Base-by-base conservation (phyloP, 306 rosid genomes). In the Sophora flavescens region DNA sequence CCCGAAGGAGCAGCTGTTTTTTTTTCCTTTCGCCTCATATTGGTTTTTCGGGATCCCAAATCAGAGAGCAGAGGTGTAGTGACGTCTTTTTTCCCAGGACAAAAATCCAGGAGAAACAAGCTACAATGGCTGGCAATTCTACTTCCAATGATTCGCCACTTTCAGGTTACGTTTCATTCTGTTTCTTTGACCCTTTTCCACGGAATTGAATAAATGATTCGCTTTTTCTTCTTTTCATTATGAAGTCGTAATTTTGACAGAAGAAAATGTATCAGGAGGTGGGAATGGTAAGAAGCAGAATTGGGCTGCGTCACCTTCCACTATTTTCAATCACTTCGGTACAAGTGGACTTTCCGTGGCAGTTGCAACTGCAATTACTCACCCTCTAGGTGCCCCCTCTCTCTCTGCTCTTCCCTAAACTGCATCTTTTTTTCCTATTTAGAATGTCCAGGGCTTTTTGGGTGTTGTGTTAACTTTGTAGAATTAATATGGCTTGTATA, bases 311-410 rank as follows among this genome's bases (percentile, higher is more conserved):
- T 90, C 97, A 28, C 88, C 93, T 39, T 82, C 97, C 15, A 66
- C 79, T 42, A 68, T 84, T 79, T 87, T 83, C 72, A 77, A 82
- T 78, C 97, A 92, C 81, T 92, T 95, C 68, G 96, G 86, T 10
- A 83, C 93, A 17, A 90, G 98, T 76, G 98, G 97, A 68, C 18
- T 88, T 72, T 90, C 98, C 42, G 92, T 92, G 38, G 98, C 97
- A 2, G 82, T 87, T 47, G 96, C 97, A 41, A 89, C 97, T 53
- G 86, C 84, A 18, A 68, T 90, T 33, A 92, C 98, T 82, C 97
- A 92, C 62, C 97, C 98, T 74, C 52, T 95, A 81, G 98, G 98
- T 93, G 18, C 28, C 50, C 78, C 51, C 42, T 53, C 56, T 32
- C 11, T 26, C 12, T 17, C 66, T 26, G 54, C 67, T 15, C 6